Evolutionary conservation across 768 basidiomycete species (phyloP), one percentile per base, ranked within the genome.

Genomic region (Auricularia auricula-judae): DNA sequence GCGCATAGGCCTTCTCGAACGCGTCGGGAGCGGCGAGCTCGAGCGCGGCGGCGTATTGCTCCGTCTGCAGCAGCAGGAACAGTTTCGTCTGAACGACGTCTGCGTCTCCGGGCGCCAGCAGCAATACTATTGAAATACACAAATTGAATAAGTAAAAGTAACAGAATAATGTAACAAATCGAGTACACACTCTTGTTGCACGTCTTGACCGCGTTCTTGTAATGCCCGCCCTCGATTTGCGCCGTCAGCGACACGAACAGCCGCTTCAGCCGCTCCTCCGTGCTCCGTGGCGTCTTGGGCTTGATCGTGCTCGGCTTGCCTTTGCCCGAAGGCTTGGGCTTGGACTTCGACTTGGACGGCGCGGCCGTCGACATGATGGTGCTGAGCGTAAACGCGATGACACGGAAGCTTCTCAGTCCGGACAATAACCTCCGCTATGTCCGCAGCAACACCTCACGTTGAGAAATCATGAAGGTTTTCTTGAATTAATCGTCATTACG

Each of bases 181-280:
- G n/a, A 70, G 72, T 66, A 42, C 39, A 42, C 70, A 92, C 94
- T 89, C 79, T 92, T 93, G 75, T 93, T 88, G 78, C 91, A 94
- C 67, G 93, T 94, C 81, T 87, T 91, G 71, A 93, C 81, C 34
- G 92, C 93, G 70, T 92, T 93, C 54, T 77, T 75, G 72, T 92
- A 87, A 76, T 94, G 86, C 1, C 88, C 90, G n/a, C 88, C 91
- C 67, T 95, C 91, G 69, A 95, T 86, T 73, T 96, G 94, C 10
- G 90, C 88, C 72, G 85, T 87, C 3, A 97, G 76, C 44, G 90
- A 89, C 61, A 83, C 85, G 75, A 89, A 93, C 62, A 89, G 77
- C 18, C 85, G 81, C 70, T 82, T 86, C 62, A 81, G 67, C 51
- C 74, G 70, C 62, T 78, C 78, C 39, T 70, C 68, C 36, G 71